These are phyloP conservation scores for Kokia cookei DNA, from an alignment of 441 rosid genomes.

Conservation along the genomic window DNA sequence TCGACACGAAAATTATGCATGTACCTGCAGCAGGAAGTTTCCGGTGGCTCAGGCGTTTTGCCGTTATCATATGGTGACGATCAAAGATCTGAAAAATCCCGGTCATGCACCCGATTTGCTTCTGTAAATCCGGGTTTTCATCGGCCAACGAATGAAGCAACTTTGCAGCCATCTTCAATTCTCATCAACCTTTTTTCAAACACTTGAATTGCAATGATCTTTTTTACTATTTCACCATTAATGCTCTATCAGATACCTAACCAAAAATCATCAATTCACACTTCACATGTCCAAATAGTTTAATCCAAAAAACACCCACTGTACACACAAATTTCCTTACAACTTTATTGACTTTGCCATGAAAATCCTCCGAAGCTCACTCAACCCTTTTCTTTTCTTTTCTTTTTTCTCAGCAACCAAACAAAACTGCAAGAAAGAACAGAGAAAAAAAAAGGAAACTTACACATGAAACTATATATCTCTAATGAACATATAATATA, in stretches of 20 bases:
- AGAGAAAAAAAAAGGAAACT: slow-evolving; percentile 1
- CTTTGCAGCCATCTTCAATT: slow-evolving; percentile 73
- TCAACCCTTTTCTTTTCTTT: slow-evolving; percentile 6
- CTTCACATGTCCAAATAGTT: slow-evolving; percentile 4
- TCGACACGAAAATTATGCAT: too few relatives aligned
- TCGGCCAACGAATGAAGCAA: slow-evolving; percentile 83
- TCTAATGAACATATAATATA: not conserved
- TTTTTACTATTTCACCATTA: not conserved
- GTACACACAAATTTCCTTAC: too few relatives aligned
- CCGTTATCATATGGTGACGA: slow-evolving; percentile 50
- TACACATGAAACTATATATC: slow-evolving; percentile 11
- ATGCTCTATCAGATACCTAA: slow-evolving; percentile 6
- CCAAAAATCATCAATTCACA: slow-evolving; percentile 1
- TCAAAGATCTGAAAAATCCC: slow-evolving; percentile 89
- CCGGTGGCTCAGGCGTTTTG: slow-evolving; percentile 44
- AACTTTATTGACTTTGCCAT: slow-evolving; percentile 9
- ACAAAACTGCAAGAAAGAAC: slow-evolving; percentile 7
- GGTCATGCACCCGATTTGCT: slow-evolving; percentile 92
- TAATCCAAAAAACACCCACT: slow-evolving; percentile 7
- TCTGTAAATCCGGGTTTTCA: slow-evolving; percentile 83
- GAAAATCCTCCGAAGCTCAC: slow-evolving; percentile 21
- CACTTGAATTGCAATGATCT: slow-evolving; percentile 1
- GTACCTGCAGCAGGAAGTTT: slow-evolving; percentile 63
- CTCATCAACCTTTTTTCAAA: not conserved
- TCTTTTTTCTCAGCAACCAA: slow-evolving; percentile 11